A percentile compares a stretch with the other conserved stretches of the same genome.
Conservation (phyloP, 805 yeast species). For the Starmerella apis region DNA sequence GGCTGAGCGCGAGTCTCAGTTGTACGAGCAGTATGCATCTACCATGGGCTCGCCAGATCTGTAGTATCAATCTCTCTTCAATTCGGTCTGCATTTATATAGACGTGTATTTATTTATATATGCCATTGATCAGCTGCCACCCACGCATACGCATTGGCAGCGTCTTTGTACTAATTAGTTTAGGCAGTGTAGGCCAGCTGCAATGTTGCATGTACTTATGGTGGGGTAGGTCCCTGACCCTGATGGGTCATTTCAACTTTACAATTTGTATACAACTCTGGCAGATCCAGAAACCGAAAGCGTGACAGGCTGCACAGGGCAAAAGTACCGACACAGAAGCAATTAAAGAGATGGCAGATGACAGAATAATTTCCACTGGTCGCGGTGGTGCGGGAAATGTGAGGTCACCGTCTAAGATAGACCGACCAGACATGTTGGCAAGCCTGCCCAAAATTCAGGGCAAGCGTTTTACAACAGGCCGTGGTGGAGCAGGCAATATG, state of each 20-base stretch:
- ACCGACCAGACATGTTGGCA: slow-evolving; percentile 46
- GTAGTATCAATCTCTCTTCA: not conserved
- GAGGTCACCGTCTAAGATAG: slow-evolving; percentile 41
- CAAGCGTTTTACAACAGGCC: slow-evolving; percentile 55
- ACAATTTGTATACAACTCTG: not conserved
- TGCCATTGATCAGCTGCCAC: not conserved
- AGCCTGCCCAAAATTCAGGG: slow-evolving; percentile 47
- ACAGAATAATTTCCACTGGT: slow-evolving; percentile 47
- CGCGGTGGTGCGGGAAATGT: slow-evolving; percentile 75
- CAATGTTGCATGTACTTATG: not conserved
- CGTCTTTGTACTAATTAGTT: not conserved
- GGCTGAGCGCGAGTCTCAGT: slow-evolving; percentile 8
- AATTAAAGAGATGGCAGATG: slow-evolving; percentile 1
- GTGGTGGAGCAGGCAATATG: slow-evolving; percentile 77
- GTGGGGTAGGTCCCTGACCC: slow-evolving; percentile 4
- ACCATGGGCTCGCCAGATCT: not conserved
- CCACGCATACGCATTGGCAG: not conserved
- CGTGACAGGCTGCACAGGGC: not conserved
- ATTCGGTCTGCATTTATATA: not conserved
- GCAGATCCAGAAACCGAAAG: too few relatives aligned
- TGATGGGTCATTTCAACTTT: not conserved
- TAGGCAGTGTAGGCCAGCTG: not conserved
- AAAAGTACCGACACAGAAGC: too few relatives aligned
- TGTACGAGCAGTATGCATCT: slow-evolving; percentile 8
- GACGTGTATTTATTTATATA: not conserved